Base-by-base conservation (phyloP, 2,329 filamentous ascomycete species). In the Capronia coronata region DNA sequence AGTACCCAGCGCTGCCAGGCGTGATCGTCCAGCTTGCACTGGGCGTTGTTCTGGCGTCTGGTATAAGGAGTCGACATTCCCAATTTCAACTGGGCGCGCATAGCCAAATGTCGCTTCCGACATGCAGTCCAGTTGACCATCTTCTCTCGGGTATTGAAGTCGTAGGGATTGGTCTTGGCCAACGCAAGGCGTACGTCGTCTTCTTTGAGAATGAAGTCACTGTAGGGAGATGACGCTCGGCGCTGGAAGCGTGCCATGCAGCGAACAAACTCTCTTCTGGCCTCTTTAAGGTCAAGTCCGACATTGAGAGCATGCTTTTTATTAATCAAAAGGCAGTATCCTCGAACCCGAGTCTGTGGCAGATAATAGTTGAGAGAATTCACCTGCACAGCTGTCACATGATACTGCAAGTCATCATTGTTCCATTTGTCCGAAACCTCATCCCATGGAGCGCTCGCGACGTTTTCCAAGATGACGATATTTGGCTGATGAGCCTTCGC, bases 351-450 rank as follows among this genome's bases (percentile, higher is more conserved):
- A 0, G 83, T 87, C 46, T 91, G 86, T 0, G 87, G 87, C 0
- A 90, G 67, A 51, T 87, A 86, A 58, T 76, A 88, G 2, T 84
- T 67, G 61, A 88, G 88, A 0, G 80, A 84, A 59, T 90, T 84
- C 0, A 85, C 67, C 3, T 67, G 68, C 0, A 72, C 56, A 41
- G 71, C 73, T 0, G 62, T 61, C 1, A 75, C 75, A 1, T 71
- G 63, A 58, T 90, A 91, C 1, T 72, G 8, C 30, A 34, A 14
- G 30, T 13, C 77, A 30, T 80, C 71, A 0, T 65, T 61, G 1
- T 67, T 51, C 62, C 75, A 80, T 6, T 67, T 58, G 0, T 59
- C 49, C n/a, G 68, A 65, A 29, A 80, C 74, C 2, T 71, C 59
- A 0, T 67, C 48, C 82, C 84, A 91, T 0, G 80, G 77, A 0